Evolutionary conservation across 306 rosid species (phyloP).

Genomic region (Cicer pinnatifidum): DNA sequence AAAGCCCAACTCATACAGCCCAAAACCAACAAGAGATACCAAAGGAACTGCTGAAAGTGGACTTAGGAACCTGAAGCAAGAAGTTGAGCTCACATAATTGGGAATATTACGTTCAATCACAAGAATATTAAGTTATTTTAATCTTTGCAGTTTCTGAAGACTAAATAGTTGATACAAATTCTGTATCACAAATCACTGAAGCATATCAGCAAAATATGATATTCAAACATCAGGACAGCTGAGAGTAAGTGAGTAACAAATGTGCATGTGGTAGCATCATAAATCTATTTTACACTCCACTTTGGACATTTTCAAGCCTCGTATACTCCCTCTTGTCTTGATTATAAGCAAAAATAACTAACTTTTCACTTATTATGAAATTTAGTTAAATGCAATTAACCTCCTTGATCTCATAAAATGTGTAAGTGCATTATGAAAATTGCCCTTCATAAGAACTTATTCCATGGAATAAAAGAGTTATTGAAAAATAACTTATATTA

Average conservation of each 20-base stretch:
- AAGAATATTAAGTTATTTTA: slow-evolving; percentile 13
- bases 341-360: too few relatives aligned
- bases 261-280: slow-evolving; percentile 6
- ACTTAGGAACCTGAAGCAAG: slow-evolving; percentile 80
- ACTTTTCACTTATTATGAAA: too few relatives aligned
- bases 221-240: slow-evolving; percentile 39
- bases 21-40: slow-evolving; percentile 91
- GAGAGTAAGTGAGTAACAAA: slow-evolving; percentile 35
- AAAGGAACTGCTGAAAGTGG: slow-evolving; percentile 97
- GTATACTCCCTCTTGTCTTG: not conserved
- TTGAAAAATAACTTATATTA: too few relatives aligned
- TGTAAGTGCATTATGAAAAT: too few relatives aligned
- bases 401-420: too few relatives aligned
- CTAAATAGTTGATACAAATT: slow-evolving; percentile 26
- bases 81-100: slow-evolving; percentile 40
- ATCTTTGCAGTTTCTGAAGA: slow-evolving; percentile 8
- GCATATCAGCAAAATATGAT: not conserved
- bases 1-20: slow-evolving; percentile 92
- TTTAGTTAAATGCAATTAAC: too few relatives aligned
- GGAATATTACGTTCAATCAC: slow-evolving; percentile 25
- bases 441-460: too few relatives aligned
- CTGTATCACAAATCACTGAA: slow-evolving; percentile 36
- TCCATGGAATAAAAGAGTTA: too few relatives aligned
- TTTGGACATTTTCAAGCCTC: slow-evolving; percentile 34
- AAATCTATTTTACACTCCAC: slow-evolving; percentile 16